Percentiles rank a stretch among this genome's conserved stretches.
Conservation (phyloP, 371 early-diverging fungal species). For the Batkoa obscura region DNA sequence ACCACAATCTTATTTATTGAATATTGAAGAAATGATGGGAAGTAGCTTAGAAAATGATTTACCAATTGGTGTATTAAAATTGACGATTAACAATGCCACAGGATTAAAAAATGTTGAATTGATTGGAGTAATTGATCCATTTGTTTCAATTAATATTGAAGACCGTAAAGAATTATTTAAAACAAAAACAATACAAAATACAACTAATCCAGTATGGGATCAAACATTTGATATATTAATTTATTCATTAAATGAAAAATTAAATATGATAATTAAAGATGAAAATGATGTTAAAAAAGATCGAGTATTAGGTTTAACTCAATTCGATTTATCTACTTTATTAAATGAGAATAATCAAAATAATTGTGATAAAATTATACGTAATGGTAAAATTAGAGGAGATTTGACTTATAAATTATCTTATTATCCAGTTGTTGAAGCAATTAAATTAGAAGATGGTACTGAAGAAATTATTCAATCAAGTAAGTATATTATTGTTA, state of each 20-base stretch:
- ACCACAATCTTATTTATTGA: conserved; percentile 67
- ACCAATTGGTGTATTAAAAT: conserved; percentile 67
- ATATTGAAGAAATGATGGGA: conserved; percentile 63
- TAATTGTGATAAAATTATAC: conserved; percentile 6
- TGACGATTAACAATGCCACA: conserved; percentile 52
- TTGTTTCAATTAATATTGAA: conserved; percentile 3
- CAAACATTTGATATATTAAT: conserved; percentile 53
- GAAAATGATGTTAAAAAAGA: conserved; percentile 40
- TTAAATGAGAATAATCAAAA: conserved; percentile 13
- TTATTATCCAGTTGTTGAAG: conserved; percentile 8
- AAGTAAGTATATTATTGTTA: not conserved
- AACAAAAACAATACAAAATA: conserved; percentile 1
- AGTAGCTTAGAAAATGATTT: conserved; percentile 24
- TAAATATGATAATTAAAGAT: conserved; percentile 59
- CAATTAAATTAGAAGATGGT: conserved; percentile 5
- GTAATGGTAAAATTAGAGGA: conserved; percentile 6
- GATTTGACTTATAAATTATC: conserved; percentile 3
- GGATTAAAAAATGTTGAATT: conserved; percentile 55
- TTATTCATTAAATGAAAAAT: conserved; percentile 35
- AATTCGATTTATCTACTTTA: conserved; percentile 8
- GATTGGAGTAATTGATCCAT: conserved; percentile 13
- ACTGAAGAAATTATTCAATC: not conserved
- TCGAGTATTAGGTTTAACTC: conserved; percentile 37
- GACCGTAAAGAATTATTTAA: conserved; percentile 1
- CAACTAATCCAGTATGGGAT: conserved; percentile 65